Evolutionary conservation across 2,329 filamentous ascomycete genomes (phyloP), one percentile per base, ranked within the genome.

Genomic region (Colletotrichum sp.): DNA sequence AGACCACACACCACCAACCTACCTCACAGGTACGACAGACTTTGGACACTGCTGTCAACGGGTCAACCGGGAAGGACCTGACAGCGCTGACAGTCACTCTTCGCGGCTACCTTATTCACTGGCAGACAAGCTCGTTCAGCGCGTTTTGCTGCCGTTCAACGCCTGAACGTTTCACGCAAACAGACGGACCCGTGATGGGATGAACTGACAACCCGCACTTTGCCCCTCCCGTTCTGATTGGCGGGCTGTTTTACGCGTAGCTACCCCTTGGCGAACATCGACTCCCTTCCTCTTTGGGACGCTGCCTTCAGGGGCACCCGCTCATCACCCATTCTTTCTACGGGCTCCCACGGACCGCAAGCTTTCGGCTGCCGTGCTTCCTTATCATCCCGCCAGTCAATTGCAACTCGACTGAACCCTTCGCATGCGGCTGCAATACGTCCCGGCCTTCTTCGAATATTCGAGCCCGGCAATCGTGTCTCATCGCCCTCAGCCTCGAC

Each of bases 281-380:
- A 66, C 55, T 71, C 68, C 26, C 69, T 75, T 65, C 72, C 65
- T 49, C 21, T 72, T 72, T 32, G 26, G 68, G 62, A 28, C 36
- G 36, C 59, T 18, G 18, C 60, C 62, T 57, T 67, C 62, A 72
- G 72, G 68, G 66, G 62, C 49, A 32, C n/a, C 66, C 60, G 32
- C 59, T 34, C 52, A 39, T 36, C 52, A 34, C 28, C 49, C 15
- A n/a, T 59, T 57, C 68, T 71, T 59, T 32, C 30, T 44, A 52
- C 44, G 44, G 44, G 44, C 28, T 44, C 57, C 68, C 36, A 63
- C 68, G 30, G 36, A 49, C 57, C 66, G 36, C 55, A 60, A 44
- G 52, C 68, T 71, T 21, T 32, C 52, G 49, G 52, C 32, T 52
- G 44, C 44, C 44, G 44, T 52, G 44, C 44, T 52, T 6, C 68